Conservation (phyloP, 495 filamentous ascomycete species). For the Penicillium crystallinum region DNA sequence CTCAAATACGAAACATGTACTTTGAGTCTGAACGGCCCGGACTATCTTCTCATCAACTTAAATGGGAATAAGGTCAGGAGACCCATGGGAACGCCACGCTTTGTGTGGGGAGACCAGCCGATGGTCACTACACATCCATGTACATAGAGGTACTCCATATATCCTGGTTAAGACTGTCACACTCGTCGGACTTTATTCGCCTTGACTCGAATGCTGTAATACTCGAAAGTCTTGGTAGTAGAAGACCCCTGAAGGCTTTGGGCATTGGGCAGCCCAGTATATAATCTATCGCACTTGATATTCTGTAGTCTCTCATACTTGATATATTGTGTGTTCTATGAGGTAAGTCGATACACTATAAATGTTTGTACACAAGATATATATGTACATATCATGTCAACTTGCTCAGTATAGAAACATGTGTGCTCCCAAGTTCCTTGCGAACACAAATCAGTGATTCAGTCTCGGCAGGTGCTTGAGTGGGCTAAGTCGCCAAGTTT, state of each 20-base stretch:
- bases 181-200: not conserved
- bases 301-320: too few species aligned
- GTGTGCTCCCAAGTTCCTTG: too few species aligned
- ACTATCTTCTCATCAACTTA: not conserved
- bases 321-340: too few species aligned
- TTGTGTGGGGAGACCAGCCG: not conserved
- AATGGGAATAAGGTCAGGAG: conserved; percentile 1
- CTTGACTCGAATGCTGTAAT: not conserved
- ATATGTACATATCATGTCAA: too few species aligned
- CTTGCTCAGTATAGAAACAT: too few species aligned
- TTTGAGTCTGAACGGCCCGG: not conserved
- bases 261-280: not conserved
- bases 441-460: too few species aligned
- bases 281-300: not conserved
- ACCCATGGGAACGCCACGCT: not conserved
- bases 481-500: too few species aligned
- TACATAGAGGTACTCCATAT: not conserved
- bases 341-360: too few species aligned
- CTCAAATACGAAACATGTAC: too few species aligned
- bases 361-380: too few species aligned
- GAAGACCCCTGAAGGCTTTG: not conserved
- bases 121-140: too few species aligned
- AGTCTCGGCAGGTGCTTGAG: too few species aligned
- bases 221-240: not conserved
- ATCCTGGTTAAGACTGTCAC: not conserved